Percentiles rank a stretch among this genome's conserved stretches.
Conservation (phyloP, 441 rosid species). For the Populus hybrid region DNA sequence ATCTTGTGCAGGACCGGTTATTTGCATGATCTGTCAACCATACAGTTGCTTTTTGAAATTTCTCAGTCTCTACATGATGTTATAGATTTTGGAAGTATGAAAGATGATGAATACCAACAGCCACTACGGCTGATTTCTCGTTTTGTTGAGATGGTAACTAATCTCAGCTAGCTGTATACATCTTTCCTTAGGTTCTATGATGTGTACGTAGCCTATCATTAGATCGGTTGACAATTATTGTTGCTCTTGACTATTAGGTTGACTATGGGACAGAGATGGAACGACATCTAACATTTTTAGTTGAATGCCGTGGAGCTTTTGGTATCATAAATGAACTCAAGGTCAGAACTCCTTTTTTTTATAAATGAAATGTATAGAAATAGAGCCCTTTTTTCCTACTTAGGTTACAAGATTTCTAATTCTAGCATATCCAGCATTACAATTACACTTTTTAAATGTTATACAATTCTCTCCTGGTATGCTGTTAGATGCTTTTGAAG, state of each 20-base stretch:
- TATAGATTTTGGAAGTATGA: conserved; percentile 53
- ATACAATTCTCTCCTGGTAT: background rate
- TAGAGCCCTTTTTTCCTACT: background rate
- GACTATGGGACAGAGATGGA: conserved; percentile 68
- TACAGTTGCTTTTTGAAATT: conserved; percentile 73
- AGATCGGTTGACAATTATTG: conserved; percentile 19
- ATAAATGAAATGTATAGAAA: background rate
- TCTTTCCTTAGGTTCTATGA: background rate
- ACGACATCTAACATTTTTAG: conserved; percentile 67
- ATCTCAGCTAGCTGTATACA: conserved; percentile 12
- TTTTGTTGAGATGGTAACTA: conserved; percentile 67
- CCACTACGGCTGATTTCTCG: conserved; percentile 58
- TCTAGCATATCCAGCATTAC: background rate
- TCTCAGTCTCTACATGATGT: conserved; percentile 63
- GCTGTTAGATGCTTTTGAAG: background rate
- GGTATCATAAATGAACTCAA: conserved; percentile 59
- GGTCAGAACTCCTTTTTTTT: conserved; percentile 41
- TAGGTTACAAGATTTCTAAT: background rate
- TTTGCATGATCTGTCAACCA: conserved; percentile 50
- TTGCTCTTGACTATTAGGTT: conserved; percentile 50
- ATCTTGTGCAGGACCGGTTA: conserved; percentile 56
- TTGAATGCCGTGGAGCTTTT: conserved; percentile 82
- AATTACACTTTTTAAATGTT: background rate
- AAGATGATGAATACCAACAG: conserved; percentile 67
- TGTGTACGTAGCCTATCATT: background rate